phyloP scores from a whole-genome alignment of 2,329 filamentous ascomycete genomes.

The Colletotrichum tropicale region DNA sequence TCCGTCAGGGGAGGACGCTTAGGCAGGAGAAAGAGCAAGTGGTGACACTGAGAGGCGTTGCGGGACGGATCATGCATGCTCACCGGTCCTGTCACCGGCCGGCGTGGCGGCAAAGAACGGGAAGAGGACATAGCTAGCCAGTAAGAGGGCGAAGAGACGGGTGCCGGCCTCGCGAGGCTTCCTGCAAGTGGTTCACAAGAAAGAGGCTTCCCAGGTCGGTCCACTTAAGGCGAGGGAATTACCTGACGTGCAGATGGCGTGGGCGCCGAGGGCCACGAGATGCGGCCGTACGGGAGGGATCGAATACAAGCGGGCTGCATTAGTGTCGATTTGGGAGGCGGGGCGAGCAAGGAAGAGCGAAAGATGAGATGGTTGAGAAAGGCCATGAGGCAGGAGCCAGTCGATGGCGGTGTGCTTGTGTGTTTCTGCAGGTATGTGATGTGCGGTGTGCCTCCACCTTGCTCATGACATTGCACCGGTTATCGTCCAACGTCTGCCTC shows the following conservation, averaged over 20 bases:
- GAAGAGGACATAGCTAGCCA: neutral
- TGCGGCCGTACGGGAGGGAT: slow-evolving; percentile 17
- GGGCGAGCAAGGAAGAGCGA: neutral
- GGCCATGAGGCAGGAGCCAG: neutral
- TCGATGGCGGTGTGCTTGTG: slow-evolving; percentile 5
- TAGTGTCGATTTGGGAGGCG: slow-evolving; percentile 10
- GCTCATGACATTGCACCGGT: neutral
- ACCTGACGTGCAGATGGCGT: slow-evolving; percentile 1
- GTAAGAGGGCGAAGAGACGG: neutral
- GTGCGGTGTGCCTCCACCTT: neutral
- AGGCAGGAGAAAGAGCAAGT: neutral
- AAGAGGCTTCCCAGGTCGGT: neutral
- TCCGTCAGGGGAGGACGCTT: neutral
- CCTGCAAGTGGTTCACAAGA: neutral
- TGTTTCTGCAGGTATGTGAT: neutral
- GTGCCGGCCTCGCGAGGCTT: neutral
- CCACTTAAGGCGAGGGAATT: neutral
- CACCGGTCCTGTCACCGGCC: neutral
- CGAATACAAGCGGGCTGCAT: slow-evolving; percentile 6
- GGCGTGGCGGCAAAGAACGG: neutral
- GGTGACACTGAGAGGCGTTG: neutral
- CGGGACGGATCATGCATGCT: neutral
- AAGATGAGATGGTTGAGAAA: neutral
- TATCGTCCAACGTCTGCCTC: neutral
- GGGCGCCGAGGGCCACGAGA: neutral